Evolutionary conservation across 768 basidiomycete species (phyloP).

Genomic region (Saitozyma sp.): DNA sequence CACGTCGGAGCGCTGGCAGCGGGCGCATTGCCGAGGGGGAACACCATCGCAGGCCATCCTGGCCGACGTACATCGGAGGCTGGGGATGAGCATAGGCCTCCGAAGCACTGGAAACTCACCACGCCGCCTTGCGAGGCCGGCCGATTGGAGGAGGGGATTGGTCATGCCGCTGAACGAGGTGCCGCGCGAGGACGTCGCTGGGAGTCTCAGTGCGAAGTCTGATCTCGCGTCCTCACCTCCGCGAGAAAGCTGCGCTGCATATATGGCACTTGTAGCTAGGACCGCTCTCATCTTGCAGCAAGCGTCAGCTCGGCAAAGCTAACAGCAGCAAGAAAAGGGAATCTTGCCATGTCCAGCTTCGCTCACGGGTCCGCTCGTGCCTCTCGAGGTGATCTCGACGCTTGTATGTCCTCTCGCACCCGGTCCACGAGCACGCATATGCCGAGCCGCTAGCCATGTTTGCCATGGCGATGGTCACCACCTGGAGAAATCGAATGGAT

Average conservation of each 20-base stretch:
- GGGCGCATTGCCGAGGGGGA: no score
- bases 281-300: slow-evolving; percentile 2
- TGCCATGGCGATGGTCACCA: no score
- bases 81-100: slow-evolving; percentile 5
- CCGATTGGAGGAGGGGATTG: slow-evolving; percentile 4
- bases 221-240: slow-evolving; percentile 9
- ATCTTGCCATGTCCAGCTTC: no score
- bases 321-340: no score
- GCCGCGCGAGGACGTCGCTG: slow-evolving; percentile 15
- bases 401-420: slow-evolving; percentile 9
- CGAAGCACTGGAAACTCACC: slow-evolving; percentile 4
- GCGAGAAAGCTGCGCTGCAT: slow-evolving; percentile 6
- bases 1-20: no score
- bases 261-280: slow-evolving; percentile 5
- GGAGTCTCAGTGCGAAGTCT: neutral
- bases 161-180: slow-evolving; percentile 6
- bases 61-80: no score
- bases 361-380: slow-evolving; percentile 10
- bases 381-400: slow-evolving; percentile 16
- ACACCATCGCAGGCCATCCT: no score
- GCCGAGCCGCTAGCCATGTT: no score
- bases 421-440: slow-evolving; percentile 6
- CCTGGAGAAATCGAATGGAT: no score
- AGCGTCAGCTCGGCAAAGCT: neutral
- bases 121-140: slow-evolving; percentile 11